Evolutionary conservation across 441 rosid species (phyloP), one percentile per base, ranked within the genome.

Genomic region (Eutrema salsugineum): DNA sequence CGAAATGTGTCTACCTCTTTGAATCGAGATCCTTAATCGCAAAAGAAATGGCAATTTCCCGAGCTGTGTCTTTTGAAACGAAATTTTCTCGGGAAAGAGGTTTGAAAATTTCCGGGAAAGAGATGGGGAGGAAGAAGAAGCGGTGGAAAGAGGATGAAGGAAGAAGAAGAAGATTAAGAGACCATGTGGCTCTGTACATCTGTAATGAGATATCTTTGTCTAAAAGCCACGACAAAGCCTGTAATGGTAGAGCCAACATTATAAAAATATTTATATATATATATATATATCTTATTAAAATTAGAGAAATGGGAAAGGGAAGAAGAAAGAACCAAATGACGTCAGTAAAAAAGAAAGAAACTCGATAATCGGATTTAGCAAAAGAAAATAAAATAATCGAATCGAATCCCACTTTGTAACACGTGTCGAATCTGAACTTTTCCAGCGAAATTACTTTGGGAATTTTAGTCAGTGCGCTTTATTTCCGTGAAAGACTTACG

Each of bases 11-110:
- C 67, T 66, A 59, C 40, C 67, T 66, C 36, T 35, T 28, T 2
- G 27, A 54, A 68, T 75, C 53, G 66, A 75, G 79, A 75, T 75
- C 79, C 56, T 54, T 15, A 75, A 75, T 62, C 65, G 57, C 5
- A 43, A 40, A 61, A 28, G 62, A 33, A 62, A 62, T 51, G 63
- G 40, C 17, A 60, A 19, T 6, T 57, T 32, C 54, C 14, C 14
- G 43, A 68, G 54, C 17, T 66, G 54, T n/a, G 28, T 40, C 20
- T 44, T 58, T 22, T 19, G 68, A 63, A 64, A 69, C 8, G 70
- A 47, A 4, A 65, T 62, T 68, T 60, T 68, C 42, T 68, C 63
- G 64, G 44, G 73, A 68, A 68, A 53, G 11, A 38, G 64, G 43
- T 6, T n/a, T 32, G 11, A 24, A 35, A 46, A 3, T 38, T 36